Evolutionary conservation across 805 yeast genomes (phyloP).

Genomic region (Candida chilensis): DNA sequence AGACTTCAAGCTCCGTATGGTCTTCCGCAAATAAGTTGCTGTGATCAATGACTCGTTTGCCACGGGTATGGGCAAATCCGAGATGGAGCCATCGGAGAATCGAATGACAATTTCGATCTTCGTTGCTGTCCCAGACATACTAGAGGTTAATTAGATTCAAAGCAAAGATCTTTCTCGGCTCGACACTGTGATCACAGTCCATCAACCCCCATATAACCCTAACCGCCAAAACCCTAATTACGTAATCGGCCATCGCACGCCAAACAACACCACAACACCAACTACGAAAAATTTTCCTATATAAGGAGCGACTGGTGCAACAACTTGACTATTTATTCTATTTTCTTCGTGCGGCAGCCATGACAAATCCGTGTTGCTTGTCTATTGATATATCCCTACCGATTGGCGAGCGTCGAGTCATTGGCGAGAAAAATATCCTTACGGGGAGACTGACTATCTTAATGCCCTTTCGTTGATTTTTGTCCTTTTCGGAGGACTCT

Average conservation of each 20-base stretch:
- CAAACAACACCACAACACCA: too few species aligned
- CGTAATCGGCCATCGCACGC: too few species aligned
- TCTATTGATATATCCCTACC: conserved; percentile 23
- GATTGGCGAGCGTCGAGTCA: conserved; percentile 58
- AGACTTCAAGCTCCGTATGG: conserved; percentile 24
- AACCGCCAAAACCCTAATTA: too few species aligned
- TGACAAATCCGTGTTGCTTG: conserved; percentile 74
- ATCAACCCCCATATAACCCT: too few species aligned
- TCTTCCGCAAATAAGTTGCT: conserved; percentile 26
- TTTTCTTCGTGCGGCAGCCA: conserved; percentile 64
- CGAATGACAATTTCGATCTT: conserved; percentile 19
- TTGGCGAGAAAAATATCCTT: conserved; percentile 45
- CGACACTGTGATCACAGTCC: too few species aligned
- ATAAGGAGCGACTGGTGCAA: conserved; percentile 6
- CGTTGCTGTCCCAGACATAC: background rate
- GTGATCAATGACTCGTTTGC: conserved; percentile 19
- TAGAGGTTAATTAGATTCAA: conserved; percentile 1
- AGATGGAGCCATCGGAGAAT: conserved; percentile 30
- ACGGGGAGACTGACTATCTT: conserved; percentile 46
- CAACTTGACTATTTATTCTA: conserved; percentile 11
- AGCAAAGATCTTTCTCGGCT: conserved; percentile 3
- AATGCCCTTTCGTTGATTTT: conserved; percentile 47
- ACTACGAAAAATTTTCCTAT: background rate
- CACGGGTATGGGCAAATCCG: conserved; percentile 29
- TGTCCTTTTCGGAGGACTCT: conserved; percentile 25